Evolutionary conservation across 106 monocot species (phyloP).

Genomic region (Iris macrosiphon): DNA sequence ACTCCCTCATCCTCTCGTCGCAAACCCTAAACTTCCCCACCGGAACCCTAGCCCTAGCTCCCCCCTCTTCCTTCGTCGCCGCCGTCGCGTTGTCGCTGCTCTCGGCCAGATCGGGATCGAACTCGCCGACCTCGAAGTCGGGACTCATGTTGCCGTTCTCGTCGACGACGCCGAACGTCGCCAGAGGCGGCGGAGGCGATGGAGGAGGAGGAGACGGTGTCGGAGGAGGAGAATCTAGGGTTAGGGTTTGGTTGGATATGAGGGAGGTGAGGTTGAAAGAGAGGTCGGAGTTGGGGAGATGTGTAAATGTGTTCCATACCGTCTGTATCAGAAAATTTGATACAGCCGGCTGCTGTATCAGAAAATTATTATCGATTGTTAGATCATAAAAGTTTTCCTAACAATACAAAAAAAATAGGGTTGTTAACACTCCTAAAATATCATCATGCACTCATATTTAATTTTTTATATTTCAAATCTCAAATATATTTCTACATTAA

Average conservation of each 20-base stretch:
- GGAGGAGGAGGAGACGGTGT: slow-evolving; percentile 4
- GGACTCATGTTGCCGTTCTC: slow-evolving; percentile 63
- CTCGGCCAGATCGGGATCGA: slow-evolving; percentile 31
- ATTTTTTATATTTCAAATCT: too few relatives aligned
- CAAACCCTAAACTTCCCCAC: slow-evolving; percentile 52
- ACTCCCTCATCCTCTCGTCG: slow-evolving; percentile 58
- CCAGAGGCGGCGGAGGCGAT: slow-evolving; percentile 30
- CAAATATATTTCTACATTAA: too few relatives aligned
- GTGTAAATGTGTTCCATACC: too few relatives aligned
- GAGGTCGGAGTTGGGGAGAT: too few relatives aligned
- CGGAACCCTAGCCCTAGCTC: slow-evolving; percentile 7
- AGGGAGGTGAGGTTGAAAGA: slow-evolving; percentile 19
- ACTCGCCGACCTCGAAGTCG: slow-evolving; percentile 40
- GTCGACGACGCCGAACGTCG: slow-evolving; percentile 69
- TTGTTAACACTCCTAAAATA: too few relatives aligned
- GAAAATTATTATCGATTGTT: too few relatives aligned
- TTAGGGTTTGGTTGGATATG: not conserved
- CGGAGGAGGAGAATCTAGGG: not conserved
- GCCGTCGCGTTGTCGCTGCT: slow-evolving; percentile 10
- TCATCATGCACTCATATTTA: too few relatives aligned
- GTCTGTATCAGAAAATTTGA: too few relatives aligned
- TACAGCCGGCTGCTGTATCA: too few relatives aligned
- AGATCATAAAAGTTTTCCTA: too few relatives aligned
- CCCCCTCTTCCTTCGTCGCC: slow-evolving; percentile 7
- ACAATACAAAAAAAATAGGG: too few relatives aligned